Evolutionary conservation across 495 filamentous ascomycete species (phyloP), one percentile per base, ranked within the genome.

Genomic region (Rostrohypoxylon terebratum): DNA sequence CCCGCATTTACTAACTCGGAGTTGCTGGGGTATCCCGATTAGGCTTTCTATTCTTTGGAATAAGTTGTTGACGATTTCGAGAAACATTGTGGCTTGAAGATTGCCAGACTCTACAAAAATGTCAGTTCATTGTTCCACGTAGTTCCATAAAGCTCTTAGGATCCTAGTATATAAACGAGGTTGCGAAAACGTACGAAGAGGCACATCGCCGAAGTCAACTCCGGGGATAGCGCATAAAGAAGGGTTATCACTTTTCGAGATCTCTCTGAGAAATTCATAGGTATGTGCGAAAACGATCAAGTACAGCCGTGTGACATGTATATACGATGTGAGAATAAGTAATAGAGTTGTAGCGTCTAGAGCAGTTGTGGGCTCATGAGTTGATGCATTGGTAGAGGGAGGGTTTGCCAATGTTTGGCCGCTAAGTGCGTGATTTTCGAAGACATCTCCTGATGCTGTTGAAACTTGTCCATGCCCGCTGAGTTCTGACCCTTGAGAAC

Each of bases 271-370:
- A 31, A 57, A 68, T 10, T 71, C 53, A 10, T 63, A 61, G 14
- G 54, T 36, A 57, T 74, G 71, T 3, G 71, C 44, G 14, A 74
- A 76, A 6, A 74, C 42, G 8, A 70, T 64, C 2, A 76, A 45
- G 25, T 66, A 59, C 6, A 76, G 63, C 7, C 64, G 60, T 36
- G 66, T 36, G 3, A 76, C 51, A 18, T 74, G 59, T 16, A 74
- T 45, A 40, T 76, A 76, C 38, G 66, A 76, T 2, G 64, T 58
- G 36, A 74, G 67, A 16, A 71, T 57, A 54, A 71, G 71, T 11
- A 76, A 36, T 1, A 74, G 59, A 18, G 63, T 71, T 44, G 74
- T 33, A 23, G 63, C 36, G n/a, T 74, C 67, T 4, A 67, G 18
- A 21, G 6, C 20, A 8, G 33, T 18, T n/a, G 4, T 23, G 4